Evolutionary conservation across 805 yeast genomes (phyloP), one percentile per base, ranked within the genome.

Genomic region (Nakazawaea pomicola): DNA sequence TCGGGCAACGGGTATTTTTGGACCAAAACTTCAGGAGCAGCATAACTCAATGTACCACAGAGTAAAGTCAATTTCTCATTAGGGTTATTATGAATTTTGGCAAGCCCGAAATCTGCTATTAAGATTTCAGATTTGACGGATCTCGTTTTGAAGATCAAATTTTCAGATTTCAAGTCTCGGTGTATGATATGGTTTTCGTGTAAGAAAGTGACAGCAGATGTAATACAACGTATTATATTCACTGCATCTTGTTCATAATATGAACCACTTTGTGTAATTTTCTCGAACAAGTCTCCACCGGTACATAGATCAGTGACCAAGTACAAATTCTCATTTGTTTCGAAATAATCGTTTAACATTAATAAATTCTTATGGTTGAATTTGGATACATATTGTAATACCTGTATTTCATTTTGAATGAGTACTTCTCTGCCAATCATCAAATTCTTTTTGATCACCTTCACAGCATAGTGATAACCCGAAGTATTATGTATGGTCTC

Each of bases 171-270:
- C 52, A 91, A 68, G 62, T 91, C 98, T 38, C 99, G 74, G 61
- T 93, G 98, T 39, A 91, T 75, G 23, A 91, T 96, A 56, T 86
- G 93, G 10, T 95, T 95, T 4, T 89, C 78, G 59, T 91, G 99
- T 42, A 91, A 79, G 59, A 88, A 91, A 52, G 81, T 80, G 50
- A 91, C 67, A 5, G 96, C 98, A 52, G 49, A 35, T 9, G 61
- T 37, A 49, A 76, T 64, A 45, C 74, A 80, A 27, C 46, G 57
- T 51, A 78, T 78, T 2, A 84, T 63, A 0, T 76, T 75, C 40
- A 68, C 73, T 0, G 88, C 72, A 54, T 84, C 91, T 33, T 68
- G 66, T 50, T 79, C 80, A 29, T 78, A 56, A 16, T 83, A 60
- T 44, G 70, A 73, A 43, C 78, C 79, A 60, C 83, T 83, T 38